Conservation (phyloP, 78 protist genomes). For the Dictyostelium citrinum region DNA sequence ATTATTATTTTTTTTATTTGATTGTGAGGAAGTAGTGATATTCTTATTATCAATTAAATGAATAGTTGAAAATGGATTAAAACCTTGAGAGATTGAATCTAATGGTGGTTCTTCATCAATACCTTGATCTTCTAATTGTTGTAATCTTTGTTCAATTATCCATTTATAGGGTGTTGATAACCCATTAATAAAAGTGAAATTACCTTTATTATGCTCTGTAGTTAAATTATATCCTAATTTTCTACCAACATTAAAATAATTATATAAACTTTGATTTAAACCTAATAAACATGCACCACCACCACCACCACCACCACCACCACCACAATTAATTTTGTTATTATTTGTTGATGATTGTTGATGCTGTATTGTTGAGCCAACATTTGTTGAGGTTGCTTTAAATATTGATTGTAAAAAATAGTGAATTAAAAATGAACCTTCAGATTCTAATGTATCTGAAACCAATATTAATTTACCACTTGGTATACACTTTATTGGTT, state of each 20-base stretch:
- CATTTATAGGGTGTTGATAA: conserved; percentile 21
- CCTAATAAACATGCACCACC: conserved; percentile 38
- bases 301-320: background rate
- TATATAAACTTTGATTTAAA: conserved; percentile 33
- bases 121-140: conserved; percentile 34
- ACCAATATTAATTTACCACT: conserved; percentile 16
- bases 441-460: conserved; percentile 39
- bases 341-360: background rate
- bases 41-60: background rate
- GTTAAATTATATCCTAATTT: conserved; percentile 47
- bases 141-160: conserved; percentile 18
- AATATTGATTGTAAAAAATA: conserved; percentile 40
- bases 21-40: background rate
- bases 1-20: background rate
- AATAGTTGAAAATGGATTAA: conserved; percentile 39
- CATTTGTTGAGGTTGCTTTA: background rate
- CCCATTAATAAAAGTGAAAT: conserved; percentile 41
- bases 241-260: conserved; percentile 52
- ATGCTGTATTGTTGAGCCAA: background rate
- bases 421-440: conserved; percentile 66
- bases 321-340: background rate
- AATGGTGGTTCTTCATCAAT: conserved; percentile 56
- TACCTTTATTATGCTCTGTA: conserved; percentile 7
- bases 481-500: conserved; percentile 25
- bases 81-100: conserved; percentile 61